These are phyloP conservation scores for Fusarium sp. DNA, from an alignment of 2,329 filamentous ascomycete genomes.

Conservation along the genomic window DNA sequence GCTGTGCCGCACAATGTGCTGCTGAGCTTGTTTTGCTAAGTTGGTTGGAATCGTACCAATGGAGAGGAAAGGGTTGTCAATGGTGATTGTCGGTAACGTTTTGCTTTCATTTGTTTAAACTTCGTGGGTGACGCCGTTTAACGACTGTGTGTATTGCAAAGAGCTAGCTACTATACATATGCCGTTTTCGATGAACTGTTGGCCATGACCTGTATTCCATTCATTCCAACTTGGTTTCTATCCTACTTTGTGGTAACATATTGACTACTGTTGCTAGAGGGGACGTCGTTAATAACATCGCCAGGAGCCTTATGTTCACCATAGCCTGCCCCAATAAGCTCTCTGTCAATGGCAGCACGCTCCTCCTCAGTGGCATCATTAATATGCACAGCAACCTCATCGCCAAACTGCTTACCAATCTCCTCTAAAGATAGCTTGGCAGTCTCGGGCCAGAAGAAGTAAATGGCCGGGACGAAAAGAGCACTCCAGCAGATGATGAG, in stretches of 20 bases:
- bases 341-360: conserved; percentile 22
- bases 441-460: conserved; percentile 51
- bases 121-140: background rate
- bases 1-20: background rate
- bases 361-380: conserved; percentile 56
- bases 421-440: conserved; percentile 56
- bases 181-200: too few relatives aligned
- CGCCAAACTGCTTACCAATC: conserved; percentile 57
- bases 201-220: background rate
- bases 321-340: background rate
- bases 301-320: background rate
- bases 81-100: background rate
- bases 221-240: background rate
- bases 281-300: background rate
- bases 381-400: conserved; percentile 62
- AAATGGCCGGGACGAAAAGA: conserved; percentile 50
- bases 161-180: background rate
- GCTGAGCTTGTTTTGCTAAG: background rate
- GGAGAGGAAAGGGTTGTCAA: background rate
- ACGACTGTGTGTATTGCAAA: background rate
- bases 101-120: background rate
- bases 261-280: conserved; percentile 25
- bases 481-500: conserved; percentile 60
- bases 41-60: background rate
- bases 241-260: background rate